Percentiles rank a stretch among this genome's conserved stretches.
These are phyloP conservation scores for Xylaria sp. DNA, from an alignment of 2,329 filamentous ascomycete species.

Conservation along the genomic window DNA sequence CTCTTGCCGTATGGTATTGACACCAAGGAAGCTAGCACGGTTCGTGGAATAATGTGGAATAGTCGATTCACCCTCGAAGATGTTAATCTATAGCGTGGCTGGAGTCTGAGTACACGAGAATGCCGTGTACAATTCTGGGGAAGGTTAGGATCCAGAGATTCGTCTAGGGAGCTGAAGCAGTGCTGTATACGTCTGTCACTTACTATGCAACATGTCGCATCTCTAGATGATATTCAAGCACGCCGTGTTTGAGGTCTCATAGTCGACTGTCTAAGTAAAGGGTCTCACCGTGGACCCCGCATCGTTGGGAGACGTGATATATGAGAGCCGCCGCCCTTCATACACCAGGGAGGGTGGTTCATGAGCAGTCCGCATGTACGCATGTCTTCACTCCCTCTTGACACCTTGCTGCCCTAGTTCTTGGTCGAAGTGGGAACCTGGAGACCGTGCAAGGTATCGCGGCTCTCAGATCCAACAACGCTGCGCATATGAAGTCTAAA, in stretches of 20 bases:
- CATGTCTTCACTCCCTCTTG: not conserved
- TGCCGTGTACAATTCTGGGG: not conserved
- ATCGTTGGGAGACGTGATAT: not conserved
- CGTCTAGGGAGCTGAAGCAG: not conserved
- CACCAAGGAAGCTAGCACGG: not conserved
- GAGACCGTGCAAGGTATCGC: not conserved
- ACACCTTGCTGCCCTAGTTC: not conserved
- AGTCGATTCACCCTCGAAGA: not conserved
- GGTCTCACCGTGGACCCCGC: not conserved
- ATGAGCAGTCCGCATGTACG: not conserved
- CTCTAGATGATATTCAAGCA: not conserved
- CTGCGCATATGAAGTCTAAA: constrained; percentile 8
- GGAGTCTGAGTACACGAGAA: not conserved
- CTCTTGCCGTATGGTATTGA: no score
- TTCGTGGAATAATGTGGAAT: not conserved
- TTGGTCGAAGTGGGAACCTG: not conserved
- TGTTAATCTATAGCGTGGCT: not conserved
- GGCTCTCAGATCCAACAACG: not conserved
- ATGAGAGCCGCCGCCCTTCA: not conserved
- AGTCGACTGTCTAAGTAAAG: not conserved
- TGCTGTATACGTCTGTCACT: not conserved
- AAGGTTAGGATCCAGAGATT: not conserved
- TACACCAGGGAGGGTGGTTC: not conserved
- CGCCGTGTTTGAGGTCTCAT: not conserved
- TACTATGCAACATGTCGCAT: not conserved